A percentile compares a stretch with the other conserved stretches of the same genome.
phyloP scores from a whole-genome alignment of 495 filamentous ascomycete genomes.

The Aeminium ludgeri region DNA sequence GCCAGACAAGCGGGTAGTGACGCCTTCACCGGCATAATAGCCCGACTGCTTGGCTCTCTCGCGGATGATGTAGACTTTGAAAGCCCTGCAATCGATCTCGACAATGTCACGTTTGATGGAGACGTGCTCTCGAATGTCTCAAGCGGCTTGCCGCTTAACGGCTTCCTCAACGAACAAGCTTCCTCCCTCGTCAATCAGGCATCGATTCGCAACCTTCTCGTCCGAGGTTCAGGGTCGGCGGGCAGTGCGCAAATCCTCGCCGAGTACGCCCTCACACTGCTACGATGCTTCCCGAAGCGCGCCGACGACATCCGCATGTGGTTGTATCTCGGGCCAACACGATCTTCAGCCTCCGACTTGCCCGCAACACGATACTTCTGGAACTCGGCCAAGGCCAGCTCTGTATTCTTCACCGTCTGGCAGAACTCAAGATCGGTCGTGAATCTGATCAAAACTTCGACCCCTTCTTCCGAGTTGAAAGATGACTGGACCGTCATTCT shows the following conservation, averaged over 20 bases:
- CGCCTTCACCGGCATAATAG: conserved; percentile 48
- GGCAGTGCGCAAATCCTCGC: conserved; percentile 42
- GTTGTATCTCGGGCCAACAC: conserved; percentile 66
- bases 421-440: conserved; percentile 42
- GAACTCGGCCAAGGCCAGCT: conserved; percentile 51
- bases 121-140: conserved; percentile 8
- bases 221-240: conserved; percentile 6
- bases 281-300: conserved; percentile 68
- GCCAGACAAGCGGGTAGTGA: conserved; percentile 39
- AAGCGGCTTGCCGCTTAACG: conserved; percentile 15
- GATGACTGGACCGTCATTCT: conserved; percentile 81
- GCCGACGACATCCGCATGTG: conserved; percentile 93
- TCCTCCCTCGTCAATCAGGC: conserved; percentile 47
- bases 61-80: conserved; percentile 43
- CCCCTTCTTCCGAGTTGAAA: conserved; percentile 23
- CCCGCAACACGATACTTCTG: conserved; percentile 84
- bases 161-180: conserved; percentile 33
- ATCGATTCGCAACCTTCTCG: conserved; percentile 18
- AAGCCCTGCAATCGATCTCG: conserved; percentile 12
- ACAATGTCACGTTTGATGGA: conserved; percentile 11
- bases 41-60: conserved; percentile 43
- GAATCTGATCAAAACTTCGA: conserved; percentile 33
- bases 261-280: conserved; percentile 68
- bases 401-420: conserved; percentile 46
- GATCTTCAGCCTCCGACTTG: conserved; percentile 28